Evolutionary conservation across 2,329 filamentous ascomycete species (phyloP).

Genomic region (Diaporthe sp.): DNA sequence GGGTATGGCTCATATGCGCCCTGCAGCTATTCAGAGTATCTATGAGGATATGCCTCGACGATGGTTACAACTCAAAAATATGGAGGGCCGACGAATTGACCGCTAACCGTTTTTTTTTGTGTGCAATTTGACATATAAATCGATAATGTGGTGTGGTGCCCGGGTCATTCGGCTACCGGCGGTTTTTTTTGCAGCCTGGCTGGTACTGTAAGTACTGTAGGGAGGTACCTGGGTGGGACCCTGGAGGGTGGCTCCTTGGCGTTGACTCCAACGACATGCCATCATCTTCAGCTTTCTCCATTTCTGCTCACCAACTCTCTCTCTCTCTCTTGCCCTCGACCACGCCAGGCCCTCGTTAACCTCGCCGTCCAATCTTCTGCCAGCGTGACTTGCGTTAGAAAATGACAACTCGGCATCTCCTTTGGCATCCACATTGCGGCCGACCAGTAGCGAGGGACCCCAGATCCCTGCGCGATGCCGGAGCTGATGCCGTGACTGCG

Average conservation of each 20-base stretch:
- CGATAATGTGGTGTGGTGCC: no score
- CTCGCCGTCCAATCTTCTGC: neutral
- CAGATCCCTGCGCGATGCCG: neutral
- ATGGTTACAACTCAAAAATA: no score
- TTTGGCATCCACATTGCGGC: conserved; percentile 6
- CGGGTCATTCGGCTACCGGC: no score
- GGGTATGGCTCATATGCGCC: no score
- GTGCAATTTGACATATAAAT: no score
- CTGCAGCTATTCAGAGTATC: no score
- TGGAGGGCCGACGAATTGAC: no score
- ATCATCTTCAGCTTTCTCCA: conserved; percentile 14
- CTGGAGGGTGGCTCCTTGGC: neutral
- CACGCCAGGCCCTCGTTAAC: neutral
- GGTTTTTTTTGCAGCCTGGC: no score
- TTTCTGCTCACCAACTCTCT: conserved; percentile 12
- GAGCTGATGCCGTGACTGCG: conserved; percentile 2
- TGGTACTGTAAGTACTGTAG: neutral
- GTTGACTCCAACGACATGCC: conserved; percentile 9
- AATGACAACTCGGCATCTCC: conserved; percentile 7
- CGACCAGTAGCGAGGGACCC: neutral
- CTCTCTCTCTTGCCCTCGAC: conserved; percentile 9
- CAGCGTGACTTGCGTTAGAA: neutral
- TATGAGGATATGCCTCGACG: no score
- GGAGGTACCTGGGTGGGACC: neutral
- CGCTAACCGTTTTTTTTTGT: no score